Base-by-base conservation (phyloP, 768 basidiomycete genomes). In the Hypsizygus marmoreus region DNA sequence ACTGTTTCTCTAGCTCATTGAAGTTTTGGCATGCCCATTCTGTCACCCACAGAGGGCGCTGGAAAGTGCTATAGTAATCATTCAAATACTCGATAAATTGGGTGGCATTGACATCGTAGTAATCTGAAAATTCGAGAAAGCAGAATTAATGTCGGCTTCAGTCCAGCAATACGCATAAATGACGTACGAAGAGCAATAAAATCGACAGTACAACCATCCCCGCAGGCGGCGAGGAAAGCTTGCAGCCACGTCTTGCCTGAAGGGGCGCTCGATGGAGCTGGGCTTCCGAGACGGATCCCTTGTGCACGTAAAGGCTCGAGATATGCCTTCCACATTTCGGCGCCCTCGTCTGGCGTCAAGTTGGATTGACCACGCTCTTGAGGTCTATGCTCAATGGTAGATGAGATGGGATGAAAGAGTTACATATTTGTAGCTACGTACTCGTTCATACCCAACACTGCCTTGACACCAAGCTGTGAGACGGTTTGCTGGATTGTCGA, bases 21-120 rank as follows among this genome's bases (percentile, higher is more conserved):
- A 67, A 77, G 47, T 79, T 77, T 60, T 79, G 77, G 51, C 77
- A 79, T 0, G 76, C 75, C 77, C 78, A 81, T 54, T 82, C 82
- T 1, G 81, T 83, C 0, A 82, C 73, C 81, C 80, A 82, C 12
- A 82, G 59, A 4, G 79, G 73, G 26, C 63, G 63, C 41, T 79
- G 65, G 60, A 81, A 83, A 4, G 42, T 43, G 3, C 2, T 6
- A 16, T 49, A 26, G 19, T 37, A 43, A 32, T 49, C 47, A 6
- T 42, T 14, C 14, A 49, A 3, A 28, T 49, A 49, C 11, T 43
- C 28, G 9, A 46, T 46, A 20, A 51, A 46, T 14, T 45, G 44
- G 3, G 50, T 37, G 4, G 45, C 44, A 31, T 46, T 51, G 2
- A 41, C 33, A n/a, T 41, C 44, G 36, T 52, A 30, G 20, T 24